These are phyloP conservation scores for Curvularia eragrostidis DNA, from an alignment of 2,329 filamentous ascomycete genomes.

Conservation along the genomic window DNA sequence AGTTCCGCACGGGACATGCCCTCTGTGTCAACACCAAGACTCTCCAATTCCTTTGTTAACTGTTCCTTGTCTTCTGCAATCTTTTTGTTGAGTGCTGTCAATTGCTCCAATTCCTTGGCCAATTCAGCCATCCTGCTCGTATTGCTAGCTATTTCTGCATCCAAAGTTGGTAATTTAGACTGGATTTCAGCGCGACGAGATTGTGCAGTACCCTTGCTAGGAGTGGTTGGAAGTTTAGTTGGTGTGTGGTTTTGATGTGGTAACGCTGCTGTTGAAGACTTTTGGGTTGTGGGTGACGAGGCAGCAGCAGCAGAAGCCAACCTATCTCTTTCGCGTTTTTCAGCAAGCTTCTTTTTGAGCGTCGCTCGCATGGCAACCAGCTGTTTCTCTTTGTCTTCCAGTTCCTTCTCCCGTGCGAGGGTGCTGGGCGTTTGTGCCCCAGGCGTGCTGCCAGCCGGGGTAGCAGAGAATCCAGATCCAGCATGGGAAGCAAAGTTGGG, in stretches of 20 bases:
- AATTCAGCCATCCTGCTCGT: conserved; percentile 51
- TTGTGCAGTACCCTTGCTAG: conserved; percentile 21
- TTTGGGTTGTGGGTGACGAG: conserved; percentile 6
- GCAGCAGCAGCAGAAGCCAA: conserved; percentile 25
- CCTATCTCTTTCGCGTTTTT: conserved; percentile 33
- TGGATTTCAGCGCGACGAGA: conserved; percentile 58
- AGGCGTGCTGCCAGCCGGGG: conserved; percentile 41
- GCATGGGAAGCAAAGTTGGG: conserved; percentile 38
- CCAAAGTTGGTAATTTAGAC: conserved; percentile 54
- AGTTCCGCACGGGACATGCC: conserved; percentile 55
- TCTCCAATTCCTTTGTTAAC: conserved; percentile 58
- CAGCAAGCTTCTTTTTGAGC: conserved; percentile 38
- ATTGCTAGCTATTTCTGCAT: conserved; percentile 53
- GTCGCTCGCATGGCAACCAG: conserved; percentile 54
- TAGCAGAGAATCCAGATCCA: conserved; percentile 28
- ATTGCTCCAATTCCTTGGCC: conserved; percentile 54
- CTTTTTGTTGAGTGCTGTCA: conserved; percentile 49
- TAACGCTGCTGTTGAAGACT: conserved; percentile 6
- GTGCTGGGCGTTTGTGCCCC: conserved; percentile 47
- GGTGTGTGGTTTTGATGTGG: conserved; percentile 6
- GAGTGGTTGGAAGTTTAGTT: conserved; percentile 1
- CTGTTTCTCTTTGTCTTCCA: conserved; percentile 57
- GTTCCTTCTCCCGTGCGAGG: conserved; percentile 50
- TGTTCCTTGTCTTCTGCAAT: conserved; percentile 51
- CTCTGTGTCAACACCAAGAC: conserved; percentile 56